Conservation (phyloP, 2,329 filamentous ascomycete genomes). For the Dactylonectria macrodidyma region DNA sequence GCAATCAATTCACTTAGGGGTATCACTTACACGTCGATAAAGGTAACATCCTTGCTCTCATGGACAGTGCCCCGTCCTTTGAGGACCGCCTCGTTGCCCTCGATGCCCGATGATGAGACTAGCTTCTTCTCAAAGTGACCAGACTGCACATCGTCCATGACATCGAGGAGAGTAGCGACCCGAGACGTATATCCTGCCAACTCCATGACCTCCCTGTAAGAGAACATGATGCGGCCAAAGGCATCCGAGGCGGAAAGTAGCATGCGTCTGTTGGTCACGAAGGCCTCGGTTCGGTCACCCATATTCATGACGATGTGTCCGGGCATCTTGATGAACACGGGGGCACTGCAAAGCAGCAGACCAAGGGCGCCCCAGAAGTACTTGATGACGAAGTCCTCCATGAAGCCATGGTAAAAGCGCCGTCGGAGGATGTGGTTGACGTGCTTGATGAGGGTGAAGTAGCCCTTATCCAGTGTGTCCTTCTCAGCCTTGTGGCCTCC, state of each 20-base stretch:
- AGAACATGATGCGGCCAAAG: constrained; percentile 97
- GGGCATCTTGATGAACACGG: constrained; percentile 95
- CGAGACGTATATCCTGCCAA: constrained; percentile 95
- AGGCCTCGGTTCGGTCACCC: constrained; percentile 81
- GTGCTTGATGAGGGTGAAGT: constrained; percentile 99
- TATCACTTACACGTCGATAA: constrained; percentile 78
- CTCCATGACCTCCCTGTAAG: constrained; percentile 97
- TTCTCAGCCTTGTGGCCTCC: constrained; percentile 94
- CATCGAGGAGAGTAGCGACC: constrained; percentile 89
- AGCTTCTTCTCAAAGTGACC: constrained; percentile 97
- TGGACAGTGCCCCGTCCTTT: constrained; percentile 85
- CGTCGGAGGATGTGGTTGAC: constrained; percentile 94
- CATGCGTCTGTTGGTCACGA: constrained; percentile 95
- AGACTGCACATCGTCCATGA: constrained; percentile 92
- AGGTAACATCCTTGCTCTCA: constrained; percentile 88
- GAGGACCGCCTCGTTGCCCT: constrained; percentile 87
- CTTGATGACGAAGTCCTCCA: constrained; percentile 99
- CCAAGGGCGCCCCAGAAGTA: constrained; percentile 99
- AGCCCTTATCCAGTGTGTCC: constrained; percentile 96
- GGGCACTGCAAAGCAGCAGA: constrained; percentile 91
- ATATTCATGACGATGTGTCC: constrained; percentile 75
- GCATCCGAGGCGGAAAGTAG: constrained; percentile 94
- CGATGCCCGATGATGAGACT: constrained; percentile 87
- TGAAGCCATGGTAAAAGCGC: constrained; percentile 97
- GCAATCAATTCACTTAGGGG: not conserved